phyloP scores from a whole-genome alignment of 495 filamentous ascomycete genomes.

The Penicillium ucsense region DNA sequence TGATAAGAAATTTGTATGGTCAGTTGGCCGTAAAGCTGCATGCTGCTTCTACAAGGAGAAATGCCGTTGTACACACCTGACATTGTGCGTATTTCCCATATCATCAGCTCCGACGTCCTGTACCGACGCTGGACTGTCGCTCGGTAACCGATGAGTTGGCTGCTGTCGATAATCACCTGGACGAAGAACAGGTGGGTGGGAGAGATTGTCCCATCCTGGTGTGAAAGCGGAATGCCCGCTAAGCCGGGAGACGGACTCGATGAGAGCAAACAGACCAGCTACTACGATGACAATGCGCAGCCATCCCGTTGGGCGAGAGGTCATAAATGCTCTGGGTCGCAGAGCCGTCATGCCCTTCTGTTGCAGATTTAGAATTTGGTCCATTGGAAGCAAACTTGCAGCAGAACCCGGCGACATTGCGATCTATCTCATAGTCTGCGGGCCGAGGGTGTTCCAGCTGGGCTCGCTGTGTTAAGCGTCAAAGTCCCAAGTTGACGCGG shows the following conservation, averaged over 20 bases:
- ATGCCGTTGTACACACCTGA: constrained; percentile 4
- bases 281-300: constrained; percentile 6
- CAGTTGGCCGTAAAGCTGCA: not conserved
- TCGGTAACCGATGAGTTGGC: not conserved
- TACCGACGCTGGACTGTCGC: not conserved
- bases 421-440: too few species aligned
- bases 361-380: not conserved
- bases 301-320: constrained; percentile 4
- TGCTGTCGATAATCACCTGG: constrained; percentile 13
- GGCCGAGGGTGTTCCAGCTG: not conserved
- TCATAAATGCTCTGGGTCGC: not conserved
- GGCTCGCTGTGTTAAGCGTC: not conserved
- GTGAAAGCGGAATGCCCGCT: constrained; percentile 1
- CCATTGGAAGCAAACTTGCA: not conserved
- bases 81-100: constrained; percentile 8
- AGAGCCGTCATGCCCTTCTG: not conserved
- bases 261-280: constrained; percentile 1
- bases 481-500: too few species aligned
- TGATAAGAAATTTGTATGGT: not conserved
- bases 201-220: not conserved
- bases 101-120: constrained; percentile 12
- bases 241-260: constrained; percentile 4
- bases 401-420: not conserved
- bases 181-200: constrained; percentile 4
- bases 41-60: too few species aligned